Evolutionary conservation across 129 eudicot genomes (phyloP), one percentile per base, ranked within the genome.

Genomic region (Centaurea solstitialis): DNA sequence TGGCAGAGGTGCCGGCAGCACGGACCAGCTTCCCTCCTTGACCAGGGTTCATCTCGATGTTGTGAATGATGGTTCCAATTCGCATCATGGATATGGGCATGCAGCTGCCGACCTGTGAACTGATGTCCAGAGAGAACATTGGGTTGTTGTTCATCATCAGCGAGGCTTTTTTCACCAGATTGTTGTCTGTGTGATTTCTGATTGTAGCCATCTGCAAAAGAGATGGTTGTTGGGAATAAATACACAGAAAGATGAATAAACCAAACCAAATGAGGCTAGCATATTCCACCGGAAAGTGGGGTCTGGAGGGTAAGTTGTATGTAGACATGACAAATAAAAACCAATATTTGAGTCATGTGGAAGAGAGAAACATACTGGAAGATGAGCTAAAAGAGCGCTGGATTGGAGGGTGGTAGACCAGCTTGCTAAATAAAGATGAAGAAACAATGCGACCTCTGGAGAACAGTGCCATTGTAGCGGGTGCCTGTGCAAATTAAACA

Each of bases 1-100:
- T 87, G 0, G 96, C 96, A 30, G 81, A 76, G 21, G 94, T 90
- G n/a, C 97, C 98, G 9, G 98, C 94, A 3, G 97, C 88, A 1
- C 97, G 97, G 6, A 87, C 96, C 9, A 94, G 78, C 75, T 94
- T 88, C 23, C 87, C 96, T 67, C 97, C 98, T 79, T 92, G 89
- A 1, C 92, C 94, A 7, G 98, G 98, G 73, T 90, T 90, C 73
- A 94, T 77, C 87, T 94, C 99, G 61, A 94, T 85, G 79, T 90
- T 89, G 87, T 92, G 97, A 37, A 94, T 90, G 12, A 89, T 79
- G 68, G 91, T 94, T 12, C 98, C 98, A 6, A 94, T 92, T 71
- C 98, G 85, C 94, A 91, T 86, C 88, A 84, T 91, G 13, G 90
- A 81, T 39, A 91, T 74, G 6, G 98, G 97, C 96, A 91, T 91